Percentiles rank a stretch among this genome's conserved stretches.
phyloP scores from a whole-genome alignment of 768 basidiomycete species.

The Suillus americanus region DNA sequence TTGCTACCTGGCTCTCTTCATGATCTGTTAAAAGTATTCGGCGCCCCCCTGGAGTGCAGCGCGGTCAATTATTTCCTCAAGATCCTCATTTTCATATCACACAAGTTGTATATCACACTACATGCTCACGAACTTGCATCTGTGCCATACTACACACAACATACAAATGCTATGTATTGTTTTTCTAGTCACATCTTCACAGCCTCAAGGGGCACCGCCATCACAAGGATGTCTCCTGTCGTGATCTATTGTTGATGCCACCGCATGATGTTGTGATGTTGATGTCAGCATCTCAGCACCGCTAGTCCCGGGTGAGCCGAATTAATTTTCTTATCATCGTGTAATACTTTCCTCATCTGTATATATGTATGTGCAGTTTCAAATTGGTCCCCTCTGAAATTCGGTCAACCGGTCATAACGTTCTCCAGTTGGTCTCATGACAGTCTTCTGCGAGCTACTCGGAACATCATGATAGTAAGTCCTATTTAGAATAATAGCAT shows the following conservation, averaged over 20 bases:
- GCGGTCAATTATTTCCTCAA: neutral
- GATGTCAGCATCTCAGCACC: neutral
- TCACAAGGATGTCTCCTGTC: neutral
- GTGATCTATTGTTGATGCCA: neutral
- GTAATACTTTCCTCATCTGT: neutral
- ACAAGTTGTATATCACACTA: neutral
- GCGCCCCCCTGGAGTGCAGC: conserved; percentile 1
- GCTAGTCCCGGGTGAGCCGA: neutral
- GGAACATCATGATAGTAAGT: neutral
- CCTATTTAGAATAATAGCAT: neutral
- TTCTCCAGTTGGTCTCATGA: neutral
- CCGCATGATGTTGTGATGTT: neutral
- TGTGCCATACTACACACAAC: neutral
- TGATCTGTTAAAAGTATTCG: neutral
- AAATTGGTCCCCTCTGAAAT: neutral
- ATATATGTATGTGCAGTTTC: neutral
- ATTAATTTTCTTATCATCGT: neutral
- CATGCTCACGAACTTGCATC: neutral
- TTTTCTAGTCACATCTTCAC: neutral
- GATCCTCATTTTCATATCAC: neutral
- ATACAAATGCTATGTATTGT: conserved; percentile 5
- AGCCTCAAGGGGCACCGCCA: neutral
- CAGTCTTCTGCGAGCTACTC: neutral
- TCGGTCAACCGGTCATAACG: neutral
- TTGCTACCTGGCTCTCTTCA: neutral